Percentiles rank a stretch among this genome's conserved stretches.
phyloP scores from a whole-genome alignment of 148 eudicot species.

The Chenopodium album region DNA sequence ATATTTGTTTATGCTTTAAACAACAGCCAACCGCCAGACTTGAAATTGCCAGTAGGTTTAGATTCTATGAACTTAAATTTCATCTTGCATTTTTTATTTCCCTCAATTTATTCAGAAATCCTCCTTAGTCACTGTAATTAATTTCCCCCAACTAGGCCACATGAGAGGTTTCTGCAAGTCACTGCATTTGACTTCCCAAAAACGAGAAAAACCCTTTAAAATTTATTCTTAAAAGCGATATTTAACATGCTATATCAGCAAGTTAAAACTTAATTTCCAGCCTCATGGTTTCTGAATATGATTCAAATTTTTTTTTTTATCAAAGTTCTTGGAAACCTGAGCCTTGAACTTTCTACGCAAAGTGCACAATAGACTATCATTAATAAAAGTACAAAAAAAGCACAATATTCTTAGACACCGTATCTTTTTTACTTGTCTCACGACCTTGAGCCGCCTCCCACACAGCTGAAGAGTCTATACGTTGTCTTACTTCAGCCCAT shows the following conservation, averaged over 20 bases:
- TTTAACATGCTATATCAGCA: background rate
- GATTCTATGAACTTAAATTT: background rate
- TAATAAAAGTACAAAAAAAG: no score
- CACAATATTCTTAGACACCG: background rate
- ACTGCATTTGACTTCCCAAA: background rate
- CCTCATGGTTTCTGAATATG: background rate
- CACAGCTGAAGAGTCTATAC: background rate
- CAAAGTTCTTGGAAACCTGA: background rate
- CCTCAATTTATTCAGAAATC: background rate
- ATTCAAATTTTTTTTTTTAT: background rate
- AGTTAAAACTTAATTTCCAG: background rate
- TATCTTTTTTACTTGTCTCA: background rate
- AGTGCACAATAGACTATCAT: background rate
- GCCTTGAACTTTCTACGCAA: background rate
- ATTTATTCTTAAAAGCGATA: background rate
- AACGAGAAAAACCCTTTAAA: background rate
- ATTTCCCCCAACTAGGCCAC: background rate
- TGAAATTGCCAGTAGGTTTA: background rate
- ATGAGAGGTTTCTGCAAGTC: background rate
- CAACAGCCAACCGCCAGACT: background rate
- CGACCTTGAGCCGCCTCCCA: background rate
- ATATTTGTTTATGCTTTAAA: background rate
- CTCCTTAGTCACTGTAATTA: background rate
- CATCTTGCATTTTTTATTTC: background rate
- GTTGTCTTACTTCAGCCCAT: slow-evolving; percentile 3